Evolutionary conservation across 495 filamentous ascomycete genomes (phyloP), one percentile per base, ranked within the genome.

Genomic region (Tuber melanosporum): DNA sequence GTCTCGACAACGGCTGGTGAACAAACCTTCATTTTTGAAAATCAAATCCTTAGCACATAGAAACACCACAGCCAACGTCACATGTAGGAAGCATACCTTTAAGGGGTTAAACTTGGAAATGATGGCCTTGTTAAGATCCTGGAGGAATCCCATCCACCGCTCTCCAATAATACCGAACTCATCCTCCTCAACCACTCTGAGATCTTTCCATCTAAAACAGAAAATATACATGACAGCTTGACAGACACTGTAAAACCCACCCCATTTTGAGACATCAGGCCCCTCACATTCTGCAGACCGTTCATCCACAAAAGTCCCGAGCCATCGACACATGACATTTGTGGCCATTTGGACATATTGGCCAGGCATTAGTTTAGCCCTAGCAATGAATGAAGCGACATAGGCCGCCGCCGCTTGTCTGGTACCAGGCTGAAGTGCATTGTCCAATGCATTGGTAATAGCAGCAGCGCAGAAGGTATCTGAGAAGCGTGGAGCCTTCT

Each of bases 181-280:
- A 71, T 85, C 82, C 45, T 82, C 82, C 8, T 80, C 79, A 1
- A 74, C 72, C 39, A 82, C 82, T 57, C 93, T 91, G 71, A 99
- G 86, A 76, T 98, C 95, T 52, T 92, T 90, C 95, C 95, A 98
- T 57, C 96, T 91, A 87, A 98, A 99, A 87, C 95, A 99, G 87
- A 98, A 99, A 72, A 98, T 97, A 86, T 98, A 97, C 46, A 94
- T 87, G 7, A 94, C 82, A 8, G 95, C 94, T 84, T 98, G 95
- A n/a, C 91, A 89, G 69, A 93, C 90, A 9, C 91, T 90, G 85
- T 99, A 98, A 85, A 96, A 98, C 10, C 92, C 88, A 26, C 89
- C 88, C 83, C 94, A 98, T 46, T 91, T 90, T 69, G 90, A 89
- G 42, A 95, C 89, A 84, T 98, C 94, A 0, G 95, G 94, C 1